Conservation (phyloP, 768 basidiomycete genomes). For the Russula foetens region DNA sequence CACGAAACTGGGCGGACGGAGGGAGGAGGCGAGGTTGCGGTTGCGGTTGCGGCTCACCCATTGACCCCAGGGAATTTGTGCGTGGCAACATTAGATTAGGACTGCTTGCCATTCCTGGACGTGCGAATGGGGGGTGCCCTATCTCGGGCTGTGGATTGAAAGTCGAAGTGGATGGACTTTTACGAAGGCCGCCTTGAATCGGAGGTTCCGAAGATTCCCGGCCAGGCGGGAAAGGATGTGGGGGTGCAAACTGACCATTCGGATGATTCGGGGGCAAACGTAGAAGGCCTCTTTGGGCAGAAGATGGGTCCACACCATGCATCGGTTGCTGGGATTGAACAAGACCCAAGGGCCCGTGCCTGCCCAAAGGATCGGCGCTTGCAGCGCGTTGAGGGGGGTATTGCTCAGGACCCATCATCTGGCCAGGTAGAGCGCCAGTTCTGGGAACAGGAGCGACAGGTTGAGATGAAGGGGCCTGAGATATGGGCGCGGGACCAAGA, state of each 20-base stretch:
- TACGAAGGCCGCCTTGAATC: slow-evolving; percentile 32
- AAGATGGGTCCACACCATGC: not conserved
- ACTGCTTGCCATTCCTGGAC: slow-evolving; percentile 29
- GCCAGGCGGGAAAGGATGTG: slow-evolving; percentile 9
- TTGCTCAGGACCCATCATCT: slow-evolving; percentile 18
- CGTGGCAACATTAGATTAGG: slow-evolving; percentile 22
- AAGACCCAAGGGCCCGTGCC: slow-evolving; percentile 8
- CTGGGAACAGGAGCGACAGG: not conserved
- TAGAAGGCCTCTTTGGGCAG: not conserved
- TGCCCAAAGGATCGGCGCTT: slow-evolving; percentile 8
- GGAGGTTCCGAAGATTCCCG: slow-evolving; percentile 24
- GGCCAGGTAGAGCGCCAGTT: not conserved
- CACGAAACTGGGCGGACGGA: slow-evolving; percentile 55
- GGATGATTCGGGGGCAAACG: not conserved
- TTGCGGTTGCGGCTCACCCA: slow-evolving; percentile 27
- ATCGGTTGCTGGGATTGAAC: not conserved
- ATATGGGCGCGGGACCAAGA: not conserved
- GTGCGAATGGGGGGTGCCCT: slow-evolving; percentile 24
- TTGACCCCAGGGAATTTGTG: slow-evolving; percentile 25
- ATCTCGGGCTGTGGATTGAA: slow-evolving; percentile 42
- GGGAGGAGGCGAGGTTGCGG: slow-evolving; percentile 42
- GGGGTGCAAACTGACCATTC: not conserved
- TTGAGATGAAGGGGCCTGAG: not conserved
- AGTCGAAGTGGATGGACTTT: slow-evolving; percentile 52
- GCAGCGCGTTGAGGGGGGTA: slow-evolving; percentile 14